Percentiles rank a stretch among this genome's conserved stretches.
These are phyloP conservation scores for Strobilomyces confusus DNA, from an alignment of 768 basidiomycete genomes.

Conservation along the genomic window DNA sequence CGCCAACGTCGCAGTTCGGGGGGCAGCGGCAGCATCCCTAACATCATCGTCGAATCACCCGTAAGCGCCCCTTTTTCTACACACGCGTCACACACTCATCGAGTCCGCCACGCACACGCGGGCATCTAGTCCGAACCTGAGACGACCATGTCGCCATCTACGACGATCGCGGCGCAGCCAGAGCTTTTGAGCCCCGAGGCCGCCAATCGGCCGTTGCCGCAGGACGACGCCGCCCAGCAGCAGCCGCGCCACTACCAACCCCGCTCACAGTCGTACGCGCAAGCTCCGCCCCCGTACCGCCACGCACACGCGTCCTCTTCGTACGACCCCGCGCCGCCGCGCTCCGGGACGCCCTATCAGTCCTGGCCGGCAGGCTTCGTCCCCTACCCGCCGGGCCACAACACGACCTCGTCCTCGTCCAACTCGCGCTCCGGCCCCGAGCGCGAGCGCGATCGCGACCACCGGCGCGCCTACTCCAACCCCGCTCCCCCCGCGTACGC, in stretches of 20 bases:
- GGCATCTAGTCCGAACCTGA: constrained; percentile 38
- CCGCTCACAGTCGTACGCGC: not conserved
- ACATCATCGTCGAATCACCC: constrained; percentile 45
- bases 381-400: constrained; percentile 4
- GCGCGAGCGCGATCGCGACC: constrained; percentile 5
- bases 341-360: constrained; percentile 9
- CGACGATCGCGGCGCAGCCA: constrained; percentile 31
- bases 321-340: not conserved
- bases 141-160: constrained; percentile 31
- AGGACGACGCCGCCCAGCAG: constrained; percentile 8
- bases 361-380: constrained; percentile 22
- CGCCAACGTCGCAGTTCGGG: constrained; percentile 32
- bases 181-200: constrained; percentile 44
- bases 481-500: not conserved
- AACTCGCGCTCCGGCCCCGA: not conserved
- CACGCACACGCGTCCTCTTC: not conserved
- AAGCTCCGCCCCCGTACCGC: not conserved
- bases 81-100: not conserved
- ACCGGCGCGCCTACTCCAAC: not conserved
- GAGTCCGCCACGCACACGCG: not conserved
- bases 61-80: constrained; percentile 28
- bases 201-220: constrained; percentile 28
- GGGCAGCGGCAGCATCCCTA: constrained; percentile 32
- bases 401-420: not conserved
- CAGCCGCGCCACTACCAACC: not conserved